Percentiles rank a stretch among this genome's conserved stretches.
These are phyloP conservation scores for Pseudogymnoascus sp. DNA, from an alignment of 2,329 filamentous ascomycete species.

Conservation along the genomic window DNA sequence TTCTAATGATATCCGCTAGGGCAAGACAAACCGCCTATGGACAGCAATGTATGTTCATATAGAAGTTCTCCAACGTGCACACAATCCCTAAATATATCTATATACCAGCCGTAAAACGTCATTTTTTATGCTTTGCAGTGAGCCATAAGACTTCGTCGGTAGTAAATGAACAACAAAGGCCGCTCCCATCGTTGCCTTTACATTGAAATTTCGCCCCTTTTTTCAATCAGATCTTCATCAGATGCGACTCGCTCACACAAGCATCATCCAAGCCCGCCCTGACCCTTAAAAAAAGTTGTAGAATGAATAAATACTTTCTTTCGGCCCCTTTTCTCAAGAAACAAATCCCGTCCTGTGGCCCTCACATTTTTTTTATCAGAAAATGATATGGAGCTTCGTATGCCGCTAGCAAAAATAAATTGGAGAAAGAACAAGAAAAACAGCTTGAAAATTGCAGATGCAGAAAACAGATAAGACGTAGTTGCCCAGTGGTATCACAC, in stretches of 20 bases:
- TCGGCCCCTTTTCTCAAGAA: not conserved
- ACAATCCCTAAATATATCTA: conserved; percentile 6
- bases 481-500: not conserved
- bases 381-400: conserved; percentile 1
- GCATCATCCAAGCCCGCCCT: not conserved
- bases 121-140: conserved; percentile 3
- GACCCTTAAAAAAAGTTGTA: not conserved
- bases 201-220: not conserved
- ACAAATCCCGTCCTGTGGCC: conserved; percentile 8
- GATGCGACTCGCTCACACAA: conserved; percentile 3
- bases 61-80: not conserved
- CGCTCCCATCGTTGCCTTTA: not conserved
- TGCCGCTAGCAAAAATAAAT: conserved; percentile 9
- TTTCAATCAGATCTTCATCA: conserved; percentile 7
- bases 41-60: conserved; percentile 4
- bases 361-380: conserved; percentile 4
- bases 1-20: not conserved
- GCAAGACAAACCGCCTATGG: not conserved
- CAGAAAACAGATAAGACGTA: not conserved
- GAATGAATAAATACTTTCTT: conserved; percentile 5
- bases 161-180: not conserved
- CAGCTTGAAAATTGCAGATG: not conserved
- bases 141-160: conserved; percentile 8
- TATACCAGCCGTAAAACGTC: conserved; percentile 6
- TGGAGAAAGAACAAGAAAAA: not conserved